phyloP scores from a whole-genome alignment of 1,284 basidiomycete species.

The Polyporus tsugae region DNA sequence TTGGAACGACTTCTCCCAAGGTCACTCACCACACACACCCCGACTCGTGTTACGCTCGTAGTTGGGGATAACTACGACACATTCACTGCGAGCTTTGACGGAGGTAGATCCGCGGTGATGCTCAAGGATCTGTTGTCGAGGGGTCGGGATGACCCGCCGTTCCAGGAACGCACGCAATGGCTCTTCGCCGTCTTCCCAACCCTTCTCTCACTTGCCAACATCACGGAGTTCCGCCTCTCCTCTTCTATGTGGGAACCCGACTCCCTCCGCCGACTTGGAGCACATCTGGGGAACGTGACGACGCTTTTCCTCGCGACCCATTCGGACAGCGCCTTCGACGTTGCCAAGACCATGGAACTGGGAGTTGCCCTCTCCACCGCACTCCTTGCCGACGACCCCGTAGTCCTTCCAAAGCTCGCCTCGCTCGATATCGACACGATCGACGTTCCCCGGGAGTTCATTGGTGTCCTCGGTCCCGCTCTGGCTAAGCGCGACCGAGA shows the following conservation, averaged over 20 bases:
- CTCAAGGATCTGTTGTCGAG: no score
- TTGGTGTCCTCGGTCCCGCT: background rate
- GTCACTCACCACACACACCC: background rate
- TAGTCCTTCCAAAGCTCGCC: background rate
- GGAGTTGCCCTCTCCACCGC: background rate
- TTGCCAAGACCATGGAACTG: background rate
- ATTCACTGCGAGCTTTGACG: no score
- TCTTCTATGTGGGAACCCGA: background rate
- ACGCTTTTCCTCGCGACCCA: background rate
- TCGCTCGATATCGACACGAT: background rate
- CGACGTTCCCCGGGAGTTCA: background rate
- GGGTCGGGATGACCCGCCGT: no score
- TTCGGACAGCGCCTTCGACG: background rate
- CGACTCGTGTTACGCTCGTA: background rate
- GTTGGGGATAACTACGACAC: background rate
- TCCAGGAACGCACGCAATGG: background rate
- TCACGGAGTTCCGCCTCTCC: background rate
- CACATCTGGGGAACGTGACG: background rate
- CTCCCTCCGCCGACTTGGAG: background rate
- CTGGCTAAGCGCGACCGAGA: background rate
- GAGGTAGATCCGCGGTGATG: no score
- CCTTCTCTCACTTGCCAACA: background rate
- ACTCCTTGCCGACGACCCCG: background rate
- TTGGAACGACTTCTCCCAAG: background rate
- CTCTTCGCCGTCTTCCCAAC: background rate